Base-by-base conservation (phyloP, 2,329 filamentous ascomycete genomes). In the Diplocarpon rosae region DNA sequence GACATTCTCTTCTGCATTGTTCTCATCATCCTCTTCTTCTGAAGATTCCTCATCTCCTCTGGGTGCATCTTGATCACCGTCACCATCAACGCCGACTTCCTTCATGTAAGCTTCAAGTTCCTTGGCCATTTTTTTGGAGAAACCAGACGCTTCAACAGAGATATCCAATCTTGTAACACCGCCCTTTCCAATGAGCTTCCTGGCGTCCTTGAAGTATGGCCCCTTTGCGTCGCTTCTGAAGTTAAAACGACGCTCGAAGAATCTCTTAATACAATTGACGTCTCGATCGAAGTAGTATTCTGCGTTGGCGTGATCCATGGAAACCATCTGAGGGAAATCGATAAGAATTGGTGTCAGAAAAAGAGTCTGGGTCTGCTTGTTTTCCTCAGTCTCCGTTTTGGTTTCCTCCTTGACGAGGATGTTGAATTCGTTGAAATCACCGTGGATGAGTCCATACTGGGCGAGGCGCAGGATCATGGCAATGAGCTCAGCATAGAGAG, bases 401-500 rank as follows among this genome's bases (percentile, higher is more conserved):
- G 60, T 61, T 38, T 71, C 77, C 63, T 96, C 90, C 61, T 92
- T 87, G 62, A 98, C 80, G 29, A 98, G 70, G 52, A 98, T 90
- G 63, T 98, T 98, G 73, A 98, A 98, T 65, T 98, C 93, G 69
- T 98, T 98, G 69, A 93, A 98, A 63, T 98, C 92, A 50, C 92
- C 92, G 62, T 98, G 92, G 50, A 98, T 98, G 38, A 98, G 69
- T 6, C 92, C 92, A 55, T 89, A 80, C 50, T 78, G 78, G 5
- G 92, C 90, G 33, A 98, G 72, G 24, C 80, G 76, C 35, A 98
- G 69, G 45, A 98, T 87, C 56, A 95, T 76, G 34, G 78, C 74
- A 59, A 98, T 93, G 29, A 98, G 70, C 49, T 96, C 87, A n/a
- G 80, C 81, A 62, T 98, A 98, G 5, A 98, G 72, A n/a, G 68